Conservation (phyloP, 106 monocot genomes). For the Dioscorea alata region DNA sequence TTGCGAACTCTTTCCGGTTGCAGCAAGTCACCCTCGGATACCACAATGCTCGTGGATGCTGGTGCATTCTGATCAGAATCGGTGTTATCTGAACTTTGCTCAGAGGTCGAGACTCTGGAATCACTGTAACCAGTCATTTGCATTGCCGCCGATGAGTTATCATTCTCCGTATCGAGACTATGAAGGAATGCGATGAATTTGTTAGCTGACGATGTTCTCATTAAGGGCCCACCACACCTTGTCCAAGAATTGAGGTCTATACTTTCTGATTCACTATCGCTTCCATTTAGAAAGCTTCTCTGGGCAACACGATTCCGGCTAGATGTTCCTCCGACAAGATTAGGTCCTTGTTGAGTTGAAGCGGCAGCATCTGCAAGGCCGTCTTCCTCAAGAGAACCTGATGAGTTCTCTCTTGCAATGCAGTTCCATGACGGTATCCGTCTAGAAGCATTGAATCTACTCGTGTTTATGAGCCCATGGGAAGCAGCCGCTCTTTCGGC, state of each 20-base stretch:
- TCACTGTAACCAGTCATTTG: constrained; percentile 7
- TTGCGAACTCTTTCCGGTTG: constrained; percentile 68
- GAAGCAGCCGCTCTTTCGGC: constrained; percentile 59
- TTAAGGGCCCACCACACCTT: constrained; percentile 71
- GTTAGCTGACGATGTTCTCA: constrained; percentile 77
- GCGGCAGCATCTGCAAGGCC: constrained; percentile 15
- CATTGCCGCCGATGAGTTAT: constrained; percentile 6
- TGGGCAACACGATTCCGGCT: not conserved
- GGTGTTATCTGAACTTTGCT: constrained; percentile 27
- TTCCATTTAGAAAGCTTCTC: constrained; percentile 35
- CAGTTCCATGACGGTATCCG: constrained; percentile 97
- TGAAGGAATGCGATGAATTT: constrained; percentile 69
- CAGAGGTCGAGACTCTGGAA: constrained; percentile 3
- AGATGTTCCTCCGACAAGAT: not conserved
- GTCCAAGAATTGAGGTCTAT: constrained; percentile 82
- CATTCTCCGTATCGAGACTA: constrained; percentile 37
- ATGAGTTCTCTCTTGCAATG: constrained; percentile 86
- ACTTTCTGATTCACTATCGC: constrained; percentile 83
- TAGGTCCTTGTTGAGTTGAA: constrained; percentile 8
- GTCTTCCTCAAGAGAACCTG: constrained; percentile 78
- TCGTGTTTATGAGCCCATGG: constrained; percentile 21
- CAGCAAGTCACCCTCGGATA: constrained; percentile 76
- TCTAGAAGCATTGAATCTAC: constrained; percentile 52
- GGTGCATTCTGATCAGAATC: constrained; percentile 8
- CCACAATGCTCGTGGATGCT: constrained; percentile 48